Base-by-base conservation (phyloP, 306 rosid species). In the Hippophae gyantsensis region DNA sequence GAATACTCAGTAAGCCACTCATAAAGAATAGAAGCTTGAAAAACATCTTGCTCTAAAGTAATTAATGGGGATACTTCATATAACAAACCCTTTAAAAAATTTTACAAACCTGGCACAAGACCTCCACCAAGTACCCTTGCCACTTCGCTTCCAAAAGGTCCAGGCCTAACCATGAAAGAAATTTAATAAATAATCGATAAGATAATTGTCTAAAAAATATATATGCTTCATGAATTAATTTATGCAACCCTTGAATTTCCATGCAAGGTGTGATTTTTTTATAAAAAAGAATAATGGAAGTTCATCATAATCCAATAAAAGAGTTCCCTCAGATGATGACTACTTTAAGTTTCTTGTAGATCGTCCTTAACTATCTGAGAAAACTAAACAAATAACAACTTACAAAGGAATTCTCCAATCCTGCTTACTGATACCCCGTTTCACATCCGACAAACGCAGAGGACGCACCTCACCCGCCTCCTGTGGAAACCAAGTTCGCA, bases 71-170 rank as follows among this genome's bases (percentile, higher is more conserved):
- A 23, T 40, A 27, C 46, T 55, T 62, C 0, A 64, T 61, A 48
- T 7, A 56, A 72, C 62, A 32, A 32, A 32, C 5, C 38, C 5
- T 2, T 32, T 32, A 32, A 32, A 32, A 32, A 2, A 48, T 49
- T 71, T 56, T 62, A 0, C 64, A 26, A 60, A 90, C 98, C 98
- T 83, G 90, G 98, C 10, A 90, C 95, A 73, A 90, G 79, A 56
- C 98, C 98, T 60, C 98, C 98, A 44, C 98, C 96, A 63, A 90
- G 96, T 68, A 90, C 96, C 38, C 71, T 74, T 9, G 84, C 74
- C 65, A 90, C 79, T 77, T 90, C 98, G 62, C 52, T 44, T 67
- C 96, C 98, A 53, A 90, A 74, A 49, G 64, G 56, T 43, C 98
- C 98, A 62, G 67, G 54, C 79, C 98, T 90, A 76, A 57, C 64